Evolutionary conservation across 2,329 filamentous ascomycete species (phyloP).

Genomic region (Berkeleyomyces basicola): DNA sequence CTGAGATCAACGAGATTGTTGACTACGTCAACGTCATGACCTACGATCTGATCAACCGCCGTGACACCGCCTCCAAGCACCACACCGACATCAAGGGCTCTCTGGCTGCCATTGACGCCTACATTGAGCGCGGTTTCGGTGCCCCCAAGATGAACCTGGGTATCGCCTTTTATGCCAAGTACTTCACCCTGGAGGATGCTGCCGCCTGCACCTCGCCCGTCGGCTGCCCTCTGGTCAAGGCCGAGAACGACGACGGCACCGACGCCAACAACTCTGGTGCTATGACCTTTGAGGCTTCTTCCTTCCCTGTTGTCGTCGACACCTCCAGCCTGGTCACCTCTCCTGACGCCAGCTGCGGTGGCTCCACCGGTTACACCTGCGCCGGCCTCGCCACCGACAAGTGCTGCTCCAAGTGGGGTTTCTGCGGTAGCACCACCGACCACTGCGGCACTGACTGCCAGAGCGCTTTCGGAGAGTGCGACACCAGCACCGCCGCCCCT

Average conservation of each 20-base stretch:
- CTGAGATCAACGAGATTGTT: slow-evolving; percentile 39
- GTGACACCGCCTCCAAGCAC: slow-evolving; percentile 45
- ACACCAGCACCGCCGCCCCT: neutral
- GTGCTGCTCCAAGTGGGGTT: slow-evolving; percentile 33
- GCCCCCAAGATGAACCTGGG: slow-evolving; percentile 41
- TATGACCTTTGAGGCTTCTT: neutral
- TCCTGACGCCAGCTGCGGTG: neutral
- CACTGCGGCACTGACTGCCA: neutral
- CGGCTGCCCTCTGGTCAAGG: slow-evolving; percentile 37
- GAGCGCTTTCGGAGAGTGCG: neutral
- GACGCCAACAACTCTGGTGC: neutral
- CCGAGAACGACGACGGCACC: slow-evolving; percentile 26
- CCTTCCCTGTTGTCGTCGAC: neutral
- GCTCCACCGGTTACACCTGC: slow-evolving; percentile 19
- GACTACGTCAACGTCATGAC: slow-evolving; percentile 55
- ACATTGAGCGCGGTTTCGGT: slow-evolving; percentile 37
- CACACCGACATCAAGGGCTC: slow-evolving; percentile 44
- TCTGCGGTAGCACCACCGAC: neutral
- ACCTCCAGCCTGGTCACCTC: neutral
- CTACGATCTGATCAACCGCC: slow-evolving; percentile 55
- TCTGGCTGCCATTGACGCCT: slow-evolving; percentile 37
- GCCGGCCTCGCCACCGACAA: slow-evolving; percentile 38
- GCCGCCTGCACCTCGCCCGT: slow-evolving; percentile 28
- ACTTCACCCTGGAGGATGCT: slow-evolving; percentile 32
- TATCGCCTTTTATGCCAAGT: slow-evolving; percentile 51